Base-by-base conservation (phyloP, 225 moss, liverwort and hornwort genomes). In the Bryum argenteum region DNA sequence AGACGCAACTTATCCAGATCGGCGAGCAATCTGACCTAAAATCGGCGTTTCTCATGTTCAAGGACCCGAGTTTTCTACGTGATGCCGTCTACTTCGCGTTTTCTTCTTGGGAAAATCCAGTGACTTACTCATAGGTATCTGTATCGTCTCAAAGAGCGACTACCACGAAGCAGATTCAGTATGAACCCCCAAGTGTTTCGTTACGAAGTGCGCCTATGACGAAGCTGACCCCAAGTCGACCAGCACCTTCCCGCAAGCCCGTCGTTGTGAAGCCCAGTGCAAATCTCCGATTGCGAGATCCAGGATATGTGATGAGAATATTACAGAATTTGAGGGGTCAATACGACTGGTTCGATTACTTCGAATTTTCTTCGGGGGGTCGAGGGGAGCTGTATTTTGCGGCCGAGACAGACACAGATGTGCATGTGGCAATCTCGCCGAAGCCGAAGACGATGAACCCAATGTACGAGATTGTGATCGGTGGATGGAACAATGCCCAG, bases 381-480 rank as follows among this genome's bases (percentile, higher is more conserved):
- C 26, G 45, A 58, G 70, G 70, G 5, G 50, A 47, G 20, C 19
- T 52, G 7, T 23, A 0, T 2, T 67, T 68, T 0, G 11, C 28
- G 18, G 16, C 8, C 0, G 0, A 12, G 16, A 26, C 26, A 6
- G 26, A 1, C 0, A 15, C 2, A 2, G 28, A 75, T 75, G 10
- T 75, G 2, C 15, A 52, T 0, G 11, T 61, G 3, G 67, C 67
- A 51, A 53, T 67, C 8, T 75, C 75, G 10, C 26, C 42, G 14
- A 0, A 0, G 3, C 42, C 42, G 6, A 0, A 11, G 42, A 75
- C 53, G 0, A 0, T 19, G 11, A 8, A 11, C 0, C 14, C 16
- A 0, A 75, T 75, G 75, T 60, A 67, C 1, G 41, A 60, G 24
- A 40, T 67, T 67, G 41, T 52, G 8, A 61, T 75, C 19, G 67